Conservation (phyloP, 2,329 filamentous ascomycete genomes). For the Colletotrichum orchidophilum region DNA sequence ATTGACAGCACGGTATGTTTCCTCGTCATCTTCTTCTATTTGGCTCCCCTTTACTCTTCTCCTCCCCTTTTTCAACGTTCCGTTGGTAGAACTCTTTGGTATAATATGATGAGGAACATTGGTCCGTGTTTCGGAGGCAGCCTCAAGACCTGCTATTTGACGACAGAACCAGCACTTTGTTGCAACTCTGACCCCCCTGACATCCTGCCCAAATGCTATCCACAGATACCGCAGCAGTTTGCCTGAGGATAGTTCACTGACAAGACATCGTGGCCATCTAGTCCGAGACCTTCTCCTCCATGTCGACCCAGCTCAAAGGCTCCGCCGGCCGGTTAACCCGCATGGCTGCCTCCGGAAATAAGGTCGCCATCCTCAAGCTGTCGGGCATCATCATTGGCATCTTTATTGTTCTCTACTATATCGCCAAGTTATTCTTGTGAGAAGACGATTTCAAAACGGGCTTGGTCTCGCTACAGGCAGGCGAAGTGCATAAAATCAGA, state of each 20-base stretch:
- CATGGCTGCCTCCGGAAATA: conserved; percentile 93
- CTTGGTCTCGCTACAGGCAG: neutral
- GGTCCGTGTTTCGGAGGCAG: conserved; percentile 95
- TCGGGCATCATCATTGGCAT: conserved; percentile 80
- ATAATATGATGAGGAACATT: conserved; percentile 82
- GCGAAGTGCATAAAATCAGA: neutral
- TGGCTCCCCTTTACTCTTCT: neutral
- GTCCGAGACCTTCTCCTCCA: conserved; percentile 91
- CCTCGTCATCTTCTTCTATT: neutral
- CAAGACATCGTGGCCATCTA: conserved; percentile 47
- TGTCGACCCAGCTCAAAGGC: conserved; percentile 83
- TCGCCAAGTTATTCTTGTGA: conserved; percentile 71
- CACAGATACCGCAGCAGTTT: neutral
- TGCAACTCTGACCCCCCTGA: conserved; percentile 74
- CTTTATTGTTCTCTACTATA: conserved; percentile 81
- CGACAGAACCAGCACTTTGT: conserved; percentile 75
- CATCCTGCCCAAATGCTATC: neutral
- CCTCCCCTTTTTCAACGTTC: neutral
- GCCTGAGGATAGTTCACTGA: neutral
- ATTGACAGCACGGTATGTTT: conserved; percentile 83
- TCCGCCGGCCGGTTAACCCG: conserved; percentile 83
- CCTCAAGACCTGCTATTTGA: conserved; percentile 90
- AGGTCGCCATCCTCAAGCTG: conserved; percentile 89
- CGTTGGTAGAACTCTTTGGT: neutral
- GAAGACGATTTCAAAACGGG: neutral